Evolutionary conservation across 306 rosid genomes (phyloP).

Genomic region (Quercus robur): DNA sequence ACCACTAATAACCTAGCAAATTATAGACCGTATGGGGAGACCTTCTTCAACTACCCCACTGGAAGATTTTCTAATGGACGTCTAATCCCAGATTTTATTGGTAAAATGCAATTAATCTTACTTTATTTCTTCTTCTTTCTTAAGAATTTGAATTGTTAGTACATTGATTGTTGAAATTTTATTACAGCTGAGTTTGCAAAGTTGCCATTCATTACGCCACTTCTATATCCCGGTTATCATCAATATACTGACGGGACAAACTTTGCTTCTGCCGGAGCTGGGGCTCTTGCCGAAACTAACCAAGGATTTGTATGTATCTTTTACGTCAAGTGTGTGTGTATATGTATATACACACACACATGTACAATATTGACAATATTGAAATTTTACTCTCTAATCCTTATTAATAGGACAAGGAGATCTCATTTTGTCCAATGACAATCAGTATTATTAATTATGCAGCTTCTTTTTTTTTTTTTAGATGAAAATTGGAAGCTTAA

Average conservation of each 20-base stretch:
- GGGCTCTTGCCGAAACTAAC: not conserved
- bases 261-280: constrained; percentile 35
- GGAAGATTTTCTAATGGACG: constrained; percentile 46
- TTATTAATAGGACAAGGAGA: too few species aligned
- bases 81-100: constrained; percentile 45
- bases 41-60: constrained; percentile 44
- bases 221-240: constrained; percentile 17
- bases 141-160: not conserved
- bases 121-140: too few species aligned
- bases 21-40: constrained; percentile 42
- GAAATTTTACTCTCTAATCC: too few species aligned
- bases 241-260: constrained; percentile 11
- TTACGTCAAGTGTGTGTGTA: not conserved
- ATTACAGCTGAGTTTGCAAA: constrained; percentile 29
- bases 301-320: not conserved
- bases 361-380: too few species aligned
- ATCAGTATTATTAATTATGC: too few species aligned
- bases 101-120: constrained; percentile 3
- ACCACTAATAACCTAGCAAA: constrained; percentile 15
- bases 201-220: constrained; percentile 17
- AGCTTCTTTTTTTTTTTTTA: too few species aligned
- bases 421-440: too few species aligned
- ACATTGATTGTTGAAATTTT: not conserved
- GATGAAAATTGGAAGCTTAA: too few species aligned
- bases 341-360: too few species aligned